Evolutionary conservation across 73 alveolate genomes (phyloP), one percentile per base, ranked within the genome.

Genomic region (Halteria grandinella): DNA sequence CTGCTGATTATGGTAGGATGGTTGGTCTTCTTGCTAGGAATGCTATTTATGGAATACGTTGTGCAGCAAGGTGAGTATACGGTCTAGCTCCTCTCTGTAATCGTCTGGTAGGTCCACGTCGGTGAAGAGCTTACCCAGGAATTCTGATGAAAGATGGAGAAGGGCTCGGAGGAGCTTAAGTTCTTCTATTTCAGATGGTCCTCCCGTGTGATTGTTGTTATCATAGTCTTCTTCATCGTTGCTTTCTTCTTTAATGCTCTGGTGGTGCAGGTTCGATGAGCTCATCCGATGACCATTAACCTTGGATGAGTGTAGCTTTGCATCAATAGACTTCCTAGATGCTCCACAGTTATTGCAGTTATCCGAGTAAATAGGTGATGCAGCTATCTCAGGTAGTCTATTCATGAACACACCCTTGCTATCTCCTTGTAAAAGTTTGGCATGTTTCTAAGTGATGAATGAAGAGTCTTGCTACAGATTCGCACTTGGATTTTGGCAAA

Each of bases 311-410:
- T n/a, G n/a, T n/a, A n/a, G n/a, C n/a, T n/a, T n/a, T n/a, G n/a
- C n/a, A n/a, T n/a, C n/a, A n/a, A n/a, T n/a, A n/a, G n/a, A n/a
- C n/a, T n/a, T n/a, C n/a, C n/a, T n/a, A n/a, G n/a, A n/a, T n/a
- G 69, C 80, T 6, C 80, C 80, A 66, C 80, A 66, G 21, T 66
- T 66, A 4, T 44, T 23, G 28, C 80, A 66, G 6, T n/a, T 14
- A 6, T 51, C 49, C 7, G 69, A 44, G 31, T 66, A 66, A 10
- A 66, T 66, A 27, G 80, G 80, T 1, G 80, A 66, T 5, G 80
- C 80, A 1, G 36, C 64, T 21, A 66, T 39, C 15, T 39, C 50
- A 15, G 50, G 50, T 39, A 39, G 50, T 39, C 50, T 39, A 39
- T 39, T 39, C 15, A 11, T 11, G 15, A 39, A 39, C 18, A 39